Evolutionary conservation across 2,329 filamentous ascomycete genomes (phyloP), one percentile per base, ranked within the genome.

Genomic region (Nemania sp.): DNA sequence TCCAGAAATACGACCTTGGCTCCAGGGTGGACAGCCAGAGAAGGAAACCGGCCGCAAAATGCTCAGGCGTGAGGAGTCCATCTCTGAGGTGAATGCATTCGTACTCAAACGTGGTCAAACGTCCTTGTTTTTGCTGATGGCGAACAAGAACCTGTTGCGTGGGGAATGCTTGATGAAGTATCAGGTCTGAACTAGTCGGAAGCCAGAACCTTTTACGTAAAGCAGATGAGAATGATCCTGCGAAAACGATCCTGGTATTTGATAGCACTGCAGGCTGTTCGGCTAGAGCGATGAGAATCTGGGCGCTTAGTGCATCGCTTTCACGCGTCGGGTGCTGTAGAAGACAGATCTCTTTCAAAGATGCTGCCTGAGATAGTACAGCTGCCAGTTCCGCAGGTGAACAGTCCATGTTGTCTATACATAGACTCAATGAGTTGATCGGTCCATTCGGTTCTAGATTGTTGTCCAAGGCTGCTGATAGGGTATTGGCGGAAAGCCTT

Each of bases 11-110:
- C 0, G 8, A 28, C 14, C 6, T 17, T 30, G 24, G 24, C 22
- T 37, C 28, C 34, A 60, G 24, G 11, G 46, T 49, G 3, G 44
- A 44, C 31, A 58, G 9, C 23, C 41, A 60, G 40, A 52, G 43
- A 19, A 60, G 42, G 33, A 60, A 56, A 12, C 52, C 45, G 28
- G 54, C 24, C 17, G 55, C 45, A 30, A 58, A 60, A 19, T 20
- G 51, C 30, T 60, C 55, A 12, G 57, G 57, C 37, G 36, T 48
- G 9, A 60, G 57, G 11, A 60, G 57, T n/a, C 48, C 57, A 33
- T 58, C 57, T 5, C 28, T 40, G 5, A 58, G 42, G 41, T 51
- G 34, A n/a, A 52, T 47, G 20, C 31, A 50, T 7, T 55, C 34
- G 49, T 55, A 47, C 1, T 51, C 42, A 17, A 2, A 15, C 11